These are phyloP conservation scores for Lathyrus sativus DNA, from an alignment of 306 rosid species.

Conservation along the genomic window DNA sequence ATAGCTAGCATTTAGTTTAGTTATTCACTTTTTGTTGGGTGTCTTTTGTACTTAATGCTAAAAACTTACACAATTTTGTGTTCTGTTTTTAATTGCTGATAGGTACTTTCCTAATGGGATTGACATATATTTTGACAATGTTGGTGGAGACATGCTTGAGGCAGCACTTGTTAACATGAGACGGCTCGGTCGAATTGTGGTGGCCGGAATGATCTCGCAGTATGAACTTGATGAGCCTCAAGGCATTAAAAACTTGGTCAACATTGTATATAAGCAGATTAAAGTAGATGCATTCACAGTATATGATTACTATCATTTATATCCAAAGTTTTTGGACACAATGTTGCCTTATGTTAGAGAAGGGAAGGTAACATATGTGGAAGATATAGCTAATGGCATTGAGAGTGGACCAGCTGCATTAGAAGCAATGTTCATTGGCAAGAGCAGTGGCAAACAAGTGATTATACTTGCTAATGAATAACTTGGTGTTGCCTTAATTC, in stretches of 20 bases:
- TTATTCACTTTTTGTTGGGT: neutral
- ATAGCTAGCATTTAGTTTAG: constrained; percentile 7
- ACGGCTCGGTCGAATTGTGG: constrained; percentile 49
- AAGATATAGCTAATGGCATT: constrained; percentile 42
- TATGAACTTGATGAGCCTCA: constrained; percentile 57
- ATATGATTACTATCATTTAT: constrained; percentile 48
- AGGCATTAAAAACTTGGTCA: constrained; percentile 52
- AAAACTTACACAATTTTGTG: neutral
- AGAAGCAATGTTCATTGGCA: constrained; percentile 43
- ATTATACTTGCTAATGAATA: constrained; percentile 36
- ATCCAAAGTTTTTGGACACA: constrained; percentile 59
- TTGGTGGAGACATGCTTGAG: constrained; percentile 67
- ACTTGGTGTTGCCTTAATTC: neutral
- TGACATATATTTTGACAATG: constrained; percentile 73
- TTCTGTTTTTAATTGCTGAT: neutral
- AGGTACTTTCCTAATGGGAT: constrained; percentile 65
- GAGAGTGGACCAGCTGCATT: constrained; percentile 44
- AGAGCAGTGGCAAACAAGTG: constrained; percentile 44
- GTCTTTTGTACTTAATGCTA: neutral
- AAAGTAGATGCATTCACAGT: constrained; percentile 58
- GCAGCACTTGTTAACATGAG: constrained; percentile 61
- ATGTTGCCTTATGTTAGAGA: constrained; percentile 57
- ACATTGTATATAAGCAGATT: constrained; percentile 42
- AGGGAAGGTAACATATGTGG: constrained; percentile 54
- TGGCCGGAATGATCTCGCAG: constrained; percentile 65